A percentile compares a stretch with the other conserved stretches of the same genome.
phyloP scores from a whole-genome alignment of 2,329 filamentous ascomycete genomes.

The Calonectria pseudoreteaudii region DNA sequence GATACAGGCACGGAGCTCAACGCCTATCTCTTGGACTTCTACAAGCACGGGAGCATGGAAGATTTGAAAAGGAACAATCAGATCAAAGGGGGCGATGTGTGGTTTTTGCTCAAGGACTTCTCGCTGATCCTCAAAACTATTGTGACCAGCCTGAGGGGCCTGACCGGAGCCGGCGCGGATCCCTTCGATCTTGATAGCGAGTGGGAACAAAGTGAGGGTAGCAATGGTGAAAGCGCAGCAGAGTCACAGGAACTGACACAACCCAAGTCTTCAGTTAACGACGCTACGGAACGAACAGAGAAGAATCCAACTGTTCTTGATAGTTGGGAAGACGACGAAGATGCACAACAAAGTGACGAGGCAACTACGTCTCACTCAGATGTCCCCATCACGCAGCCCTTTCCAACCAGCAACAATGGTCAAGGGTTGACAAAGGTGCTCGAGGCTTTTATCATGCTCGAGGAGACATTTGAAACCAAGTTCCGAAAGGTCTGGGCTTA shows the following conservation, averaged over 20 bases:
- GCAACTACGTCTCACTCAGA: constrained; percentile 19
- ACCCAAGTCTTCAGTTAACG: neutral
- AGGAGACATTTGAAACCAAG: constrained; percentile 72
- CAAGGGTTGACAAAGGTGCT: constrained; percentile 67
- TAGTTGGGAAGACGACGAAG: constrained; percentile 54
- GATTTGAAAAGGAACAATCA: constrained; percentile 73
- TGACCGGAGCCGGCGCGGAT: constrained; percentile 53
- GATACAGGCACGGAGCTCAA: constrained; percentile 66
- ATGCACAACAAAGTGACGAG: constrained; percentile 47
- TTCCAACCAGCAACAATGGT: constrained; percentile 48
- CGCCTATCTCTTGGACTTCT: constrained; percentile 81
- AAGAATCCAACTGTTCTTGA: constrained; percentile 46
- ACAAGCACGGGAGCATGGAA: constrained; percentile 75
- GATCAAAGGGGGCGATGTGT: constrained; percentile 75
- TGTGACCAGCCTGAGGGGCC: constrained; percentile 70
- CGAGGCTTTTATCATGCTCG: constrained; percentile 68
- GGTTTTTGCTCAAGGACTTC: constrained; percentile 76
- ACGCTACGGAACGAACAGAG: constrained; percentile 13
- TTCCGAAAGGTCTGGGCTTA: constrained; percentile 72
- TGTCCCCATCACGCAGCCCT: neutral
- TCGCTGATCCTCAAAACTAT: constrained; percentile 75
- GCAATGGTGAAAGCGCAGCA: constrained; percentile 33
- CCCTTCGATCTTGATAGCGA: constrained; percentile 47
- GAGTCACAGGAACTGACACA: neutral
- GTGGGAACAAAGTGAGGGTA: constrained; percentile 42